Conservation (phyloP, 1,139 yeast species). For the Suhomyces guaymorum region DNA sequence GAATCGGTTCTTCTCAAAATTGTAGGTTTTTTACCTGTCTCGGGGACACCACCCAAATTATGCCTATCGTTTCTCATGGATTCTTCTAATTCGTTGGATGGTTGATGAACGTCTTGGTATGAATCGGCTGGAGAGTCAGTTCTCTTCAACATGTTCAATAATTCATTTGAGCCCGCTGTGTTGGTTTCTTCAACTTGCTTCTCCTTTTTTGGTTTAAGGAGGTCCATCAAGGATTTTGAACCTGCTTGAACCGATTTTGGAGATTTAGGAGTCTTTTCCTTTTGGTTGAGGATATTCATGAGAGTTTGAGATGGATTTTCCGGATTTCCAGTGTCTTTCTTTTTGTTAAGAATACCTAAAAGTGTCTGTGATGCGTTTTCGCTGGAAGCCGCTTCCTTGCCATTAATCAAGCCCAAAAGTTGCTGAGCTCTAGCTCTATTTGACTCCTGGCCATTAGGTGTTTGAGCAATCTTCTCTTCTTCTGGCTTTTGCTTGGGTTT, state of each 20-base stretch:
- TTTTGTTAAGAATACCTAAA: slow-evolving; percentile 14
- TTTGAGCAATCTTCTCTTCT: slow-evolving; percentile 2
- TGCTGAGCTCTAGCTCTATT: slow-evolving; percentile 42
- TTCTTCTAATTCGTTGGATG: slow-evolving; percentile 34
- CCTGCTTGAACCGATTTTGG: slow-evolving; percentile 4
- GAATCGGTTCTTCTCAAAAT: slow-evolving; percentile 31
- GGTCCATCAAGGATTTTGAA: slow-evolving; percentile 7
- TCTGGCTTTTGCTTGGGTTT: slow-evolving; percentile 20
- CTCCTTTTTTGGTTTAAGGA: slow-evolving; percentile 8
- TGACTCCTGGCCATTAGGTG: slow-evolving; percentile 22
- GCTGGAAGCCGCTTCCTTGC: slow-evolving; percentile 12
- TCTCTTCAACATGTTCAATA: slow-evolving; percentile 7
- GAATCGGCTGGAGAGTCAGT: slow-evolving; percentile 2
- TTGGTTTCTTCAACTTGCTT: neutral
- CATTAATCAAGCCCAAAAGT: slow-evolving; percentile 39
- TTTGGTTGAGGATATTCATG: slow-evolving; percentile 13
- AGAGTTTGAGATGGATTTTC: slow-evolving; percentile 14
- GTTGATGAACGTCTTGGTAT: slow-evolving; percentile 14
- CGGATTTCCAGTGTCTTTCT: slow-evolving; percentile 7
- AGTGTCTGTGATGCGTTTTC: slow-evolving; percentile 9
- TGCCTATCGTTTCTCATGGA: slow-evolving; percentile 19
- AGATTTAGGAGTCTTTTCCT: slow-evolving; percentile 3
- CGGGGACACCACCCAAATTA: slow-evolving; percentile 10
- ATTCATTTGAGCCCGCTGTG: slow-evolving; percentile 4
- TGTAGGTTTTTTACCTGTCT: slow-evolving; percentile 32